Conservation (phyloP, 2,329 filamentous ascomycete genomes). For the Monilinia polystroma region DNA sequence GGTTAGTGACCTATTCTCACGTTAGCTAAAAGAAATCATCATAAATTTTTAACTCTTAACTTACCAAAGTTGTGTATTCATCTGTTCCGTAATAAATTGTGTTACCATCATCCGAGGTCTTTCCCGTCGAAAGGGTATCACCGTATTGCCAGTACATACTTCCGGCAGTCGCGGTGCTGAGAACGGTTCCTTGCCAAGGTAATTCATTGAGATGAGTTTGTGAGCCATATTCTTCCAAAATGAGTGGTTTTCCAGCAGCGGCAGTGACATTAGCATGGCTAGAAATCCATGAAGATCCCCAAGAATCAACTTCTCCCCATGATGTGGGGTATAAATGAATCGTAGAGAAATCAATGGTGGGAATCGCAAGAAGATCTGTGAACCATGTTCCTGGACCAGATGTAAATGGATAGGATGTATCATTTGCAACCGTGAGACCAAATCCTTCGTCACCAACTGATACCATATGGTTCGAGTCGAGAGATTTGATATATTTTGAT, state of each 20-base stretch:
- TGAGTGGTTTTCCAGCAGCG: conserved; percentile 44
- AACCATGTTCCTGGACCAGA: conserved; percentile 48
- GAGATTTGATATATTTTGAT: conserved; percentile 61
- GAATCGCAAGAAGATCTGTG: conserved; percentile 46
- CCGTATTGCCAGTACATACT: conserved; percentile 41
- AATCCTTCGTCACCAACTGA: conserved; percentile 65
- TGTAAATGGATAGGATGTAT: conserved; percentile 47
- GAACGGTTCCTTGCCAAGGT: conserved; percentile 33
- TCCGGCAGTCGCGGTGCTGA: conserved; percentile 33
- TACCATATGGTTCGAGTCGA: conserved; percentile 62
- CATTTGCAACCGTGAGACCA: conserved; percentile 40
- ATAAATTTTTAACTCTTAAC: conserved; percentile 2
- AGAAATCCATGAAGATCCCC: conserved; percentile 50
- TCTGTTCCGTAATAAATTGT: conserved; percentile 36
- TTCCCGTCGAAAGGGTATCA: conserved; percentile 32
- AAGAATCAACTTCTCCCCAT: conserved; percentile 44
- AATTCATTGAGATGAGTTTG: conserved; percentile 28
- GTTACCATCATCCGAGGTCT: conserved; percentile 36
- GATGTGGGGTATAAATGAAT: conserved; percentile 51
- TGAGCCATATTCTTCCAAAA: conserved; percentile 45
- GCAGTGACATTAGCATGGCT: conserved; percentile 45
- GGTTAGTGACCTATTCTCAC: conserved; percentile 27
- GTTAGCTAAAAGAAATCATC: conserved; percentile 11
- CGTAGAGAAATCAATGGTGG: conserved; percentile 51
- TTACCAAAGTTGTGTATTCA: conserved; percentile 34